Base-by-base conservation (phyloP, 2,329 filamentous ascomycete species). In the Canariomyces notabilis region DNA sequence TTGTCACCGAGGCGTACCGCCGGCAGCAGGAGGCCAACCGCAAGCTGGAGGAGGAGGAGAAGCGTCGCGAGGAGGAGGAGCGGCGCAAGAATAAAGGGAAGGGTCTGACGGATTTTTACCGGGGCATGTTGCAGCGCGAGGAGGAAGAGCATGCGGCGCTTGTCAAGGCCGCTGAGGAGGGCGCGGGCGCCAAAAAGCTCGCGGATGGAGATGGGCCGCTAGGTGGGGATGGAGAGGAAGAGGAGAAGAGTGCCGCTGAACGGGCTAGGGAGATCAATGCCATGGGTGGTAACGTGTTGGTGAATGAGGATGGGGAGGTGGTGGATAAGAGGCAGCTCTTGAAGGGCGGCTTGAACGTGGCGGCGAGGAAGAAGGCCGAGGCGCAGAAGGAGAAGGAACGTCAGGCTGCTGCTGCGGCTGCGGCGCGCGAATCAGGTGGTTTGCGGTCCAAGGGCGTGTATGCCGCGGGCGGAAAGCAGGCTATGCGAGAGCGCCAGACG, bases 261-360 rank as follows among this genome's bases (percentile, higher is more conserved):
- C 59, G 82, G n/a, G 84, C 83, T 4, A 74, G 71, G 38, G 82
- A 87, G 58, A 74, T 89, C 42, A 83, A 83, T 44, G 75, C 78
- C 32, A 80, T 72, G 51, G 79, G 70, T 52, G 81, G 68, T 0
- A 69, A 72, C 3, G 76, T 93, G 32, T 76, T 80, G 6, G 67
- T 91, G 57, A 91, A 91, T 58, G 87, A 93, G 51, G 87, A 93
- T 32, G 87, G 87, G 0, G 80, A 90, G 61, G 82, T 93, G 2
- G 83, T 88, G 20, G 87, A 94, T 62, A 91, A 89, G 70, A 75
- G 87, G n/a, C 83, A 93, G 62, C 71, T 93, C 7, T 75, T 94
- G 6, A 76, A 71, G 37, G 84, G 86, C 6, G 87, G 87, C 20
- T 73, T 94, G 42, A 94, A 94, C 57, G 68, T 93, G 15, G 75